Percentiles rank a stretch among this genome's conserved stretches.
phyloP scores from a whole-genome alignment of 2,329 filamentous ascomycete species.

The Fusarium sarcochroum region DNA sequence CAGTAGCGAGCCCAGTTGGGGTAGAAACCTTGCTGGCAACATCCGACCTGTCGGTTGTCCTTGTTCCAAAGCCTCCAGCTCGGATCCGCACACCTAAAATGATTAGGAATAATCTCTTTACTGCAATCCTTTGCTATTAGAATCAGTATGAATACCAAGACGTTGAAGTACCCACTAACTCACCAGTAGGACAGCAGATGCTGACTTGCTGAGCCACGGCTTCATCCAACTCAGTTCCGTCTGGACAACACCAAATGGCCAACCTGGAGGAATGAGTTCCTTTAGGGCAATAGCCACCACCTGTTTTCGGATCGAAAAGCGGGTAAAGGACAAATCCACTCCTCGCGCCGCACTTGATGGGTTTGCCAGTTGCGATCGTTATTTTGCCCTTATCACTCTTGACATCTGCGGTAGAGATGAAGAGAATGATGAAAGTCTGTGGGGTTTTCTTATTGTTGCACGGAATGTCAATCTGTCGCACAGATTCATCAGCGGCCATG shows the following conservation, averaged over 20 bases:
- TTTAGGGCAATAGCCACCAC: slow-evolving; percentile 9
- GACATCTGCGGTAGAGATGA: slow-evolving; percentile 17
- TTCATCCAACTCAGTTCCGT: slow-evolving; percentile 23
- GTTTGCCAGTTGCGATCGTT: background rate
- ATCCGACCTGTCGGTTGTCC: slow-evolving; percentile 22
- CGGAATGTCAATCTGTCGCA: background rate
- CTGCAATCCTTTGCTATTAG: slow-evolving; percentile 20
- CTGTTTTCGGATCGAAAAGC: background rate
- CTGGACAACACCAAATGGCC: slow-evolving; percentile 30
- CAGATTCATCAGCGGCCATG: slow-evolving; percentile 5
- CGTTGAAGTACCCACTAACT: background rate
- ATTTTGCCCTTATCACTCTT: slow-evolving; percentile 13
- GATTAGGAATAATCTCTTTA: slow-evolving; percentile 9
- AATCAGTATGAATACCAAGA: background rate
- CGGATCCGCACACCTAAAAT: slow-evolving; percentile 17
- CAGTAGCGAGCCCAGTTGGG: slow-evolving; percentile 24
- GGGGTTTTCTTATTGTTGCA: slow-evolving; percentile 18
- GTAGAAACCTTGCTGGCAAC: slow-evolving; percentile 26
- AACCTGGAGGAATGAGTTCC: slow-evolving; percentile 14
- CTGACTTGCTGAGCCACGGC: slow-evolving; percentile 3
- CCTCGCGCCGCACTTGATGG: slow-evolving; percentile 5
- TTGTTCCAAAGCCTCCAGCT: slow-evolving; percentile 30
- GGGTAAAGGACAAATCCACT: slow-evolving; percentile 34
- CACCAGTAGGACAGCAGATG: slow-evolving; percentile 33
- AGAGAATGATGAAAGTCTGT: slow-evolving; percentile 2